Percentiles rank a stretch among this genome's conserved stretches.
phyloP scores from a whole-genome alignment of 2,329 filamentous ascomycete species.

The Penicillium crustosum region DNA sequence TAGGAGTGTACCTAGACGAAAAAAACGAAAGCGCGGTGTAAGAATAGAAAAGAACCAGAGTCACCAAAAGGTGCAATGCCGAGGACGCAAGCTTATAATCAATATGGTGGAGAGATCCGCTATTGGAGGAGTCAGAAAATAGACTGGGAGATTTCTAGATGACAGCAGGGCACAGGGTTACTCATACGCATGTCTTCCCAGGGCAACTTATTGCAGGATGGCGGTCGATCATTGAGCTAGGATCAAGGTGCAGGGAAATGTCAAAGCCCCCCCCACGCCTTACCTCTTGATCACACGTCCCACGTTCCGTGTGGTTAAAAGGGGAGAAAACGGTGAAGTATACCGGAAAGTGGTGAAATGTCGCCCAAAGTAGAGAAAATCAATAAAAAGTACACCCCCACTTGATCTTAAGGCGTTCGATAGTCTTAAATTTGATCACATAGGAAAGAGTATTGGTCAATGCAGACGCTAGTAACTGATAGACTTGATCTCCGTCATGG shows the following conservation, averaged over 20 bases:
- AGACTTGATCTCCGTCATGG: conserved; percentile 38
- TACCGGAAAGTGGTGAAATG: conserved; percentile 25
- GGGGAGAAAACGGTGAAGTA: conserved; percentile 30
- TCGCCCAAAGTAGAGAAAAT: conserved; percentile 11
- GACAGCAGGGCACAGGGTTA: conserved; percentile 39
- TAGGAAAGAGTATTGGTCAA: conserved; percentile 30
- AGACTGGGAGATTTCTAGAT: conserved; percentile 37
- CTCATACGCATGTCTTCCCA: conserved; percentile 36
- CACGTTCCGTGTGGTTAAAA: conserved; percentile 17
- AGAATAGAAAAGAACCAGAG: conserved; percentile 12
- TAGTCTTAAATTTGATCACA: background rate
- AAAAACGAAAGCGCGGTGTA: conserved; percentile 15
- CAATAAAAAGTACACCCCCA: background rate
- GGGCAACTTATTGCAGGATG: conserved; percentile 39
- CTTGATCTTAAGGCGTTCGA: conserved; percentile 6
- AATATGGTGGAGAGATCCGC: conserved; percentile 26
- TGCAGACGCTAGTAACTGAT: conserved; percentile 38
- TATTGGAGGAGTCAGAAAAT: conserved; percentile 42
- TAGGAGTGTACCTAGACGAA: conserved; percentile 6
- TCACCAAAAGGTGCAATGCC: conserved; percentile 20
- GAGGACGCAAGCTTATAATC: conserved; percentile 38
- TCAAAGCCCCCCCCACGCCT: conserved; percentile 23
- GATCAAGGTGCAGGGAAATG: conserved; percentile 29
- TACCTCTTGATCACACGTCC: conserved; percentile 20
- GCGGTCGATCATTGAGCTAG: conserved; percentile 39